Conservation (phyloP, 495 filamentous ascomycete genomes). For the Xylaria bambusicola region DNA sequence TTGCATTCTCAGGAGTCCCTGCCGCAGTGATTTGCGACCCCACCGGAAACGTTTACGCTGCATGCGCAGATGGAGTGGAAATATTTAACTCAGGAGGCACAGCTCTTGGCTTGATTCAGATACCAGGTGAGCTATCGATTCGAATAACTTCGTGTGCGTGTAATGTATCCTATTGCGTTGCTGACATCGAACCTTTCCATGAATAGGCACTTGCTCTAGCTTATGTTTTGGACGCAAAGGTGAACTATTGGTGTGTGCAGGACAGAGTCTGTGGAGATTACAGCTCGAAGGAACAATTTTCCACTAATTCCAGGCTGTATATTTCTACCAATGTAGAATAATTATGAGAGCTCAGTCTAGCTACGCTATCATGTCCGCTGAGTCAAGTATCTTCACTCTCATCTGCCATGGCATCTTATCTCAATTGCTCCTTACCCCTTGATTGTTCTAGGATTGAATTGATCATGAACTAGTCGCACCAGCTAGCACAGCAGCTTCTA, state of each 20-base stretch:
- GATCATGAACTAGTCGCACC: too few relatives aligned
- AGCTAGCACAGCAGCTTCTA: too few relatives aligned
- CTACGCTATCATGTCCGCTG: too few relatives aligned
- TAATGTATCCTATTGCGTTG: background rate
- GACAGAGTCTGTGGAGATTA: conserved; percentile 35
- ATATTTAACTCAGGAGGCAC: conserved; percentile 48
- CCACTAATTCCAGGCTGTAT: too few relatives aligned
- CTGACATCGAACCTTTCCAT: background rate
- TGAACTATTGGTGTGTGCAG: conserved; percentile 36
- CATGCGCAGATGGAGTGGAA: conserved; percentile 51
- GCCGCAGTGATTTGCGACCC: conserved; percentile 46
- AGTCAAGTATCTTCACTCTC: too few relatives aligned
- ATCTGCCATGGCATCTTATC: too few relatives aligned
- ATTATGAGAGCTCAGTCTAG: too few relatives aligned
- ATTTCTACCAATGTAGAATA: too few relatives aligned
- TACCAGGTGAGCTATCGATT: conserved; percentile 30
- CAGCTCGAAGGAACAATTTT: conserved; percentile 5
- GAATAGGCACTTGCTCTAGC: conserved; percentile 32
- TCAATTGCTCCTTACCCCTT: too few relatives aligned
- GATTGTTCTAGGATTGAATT: too few relatives aligned
- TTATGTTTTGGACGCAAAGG: conserved; percentile 28
- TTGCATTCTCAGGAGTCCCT: conserved; percentile 47
- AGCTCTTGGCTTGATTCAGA: conserved; percentile 41
- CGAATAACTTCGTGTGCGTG: background rate
- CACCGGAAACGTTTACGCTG: conserved; percentile 49